Percentiles rank a stretch among this genome's conserved stretches.
phyloP scores from a whole-genome alignment of 164 flowering plant species.

The Annona squamosa region DNA sequence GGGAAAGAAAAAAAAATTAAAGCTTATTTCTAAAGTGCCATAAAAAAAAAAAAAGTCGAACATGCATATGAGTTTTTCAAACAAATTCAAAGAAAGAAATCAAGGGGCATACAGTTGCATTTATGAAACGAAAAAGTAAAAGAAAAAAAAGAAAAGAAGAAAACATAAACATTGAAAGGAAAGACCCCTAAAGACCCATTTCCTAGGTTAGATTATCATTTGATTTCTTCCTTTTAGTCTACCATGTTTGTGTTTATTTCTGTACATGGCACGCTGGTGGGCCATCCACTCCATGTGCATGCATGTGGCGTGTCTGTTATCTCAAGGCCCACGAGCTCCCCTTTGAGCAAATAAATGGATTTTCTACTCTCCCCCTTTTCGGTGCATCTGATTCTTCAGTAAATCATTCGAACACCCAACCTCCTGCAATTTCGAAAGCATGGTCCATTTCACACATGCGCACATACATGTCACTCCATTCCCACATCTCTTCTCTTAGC shows the following conservation, averaged over 20 bases:
- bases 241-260: background rate
- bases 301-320: constrained; percentile 67
- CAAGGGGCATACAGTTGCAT: background rate
- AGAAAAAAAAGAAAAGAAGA: background rate
- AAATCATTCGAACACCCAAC: constrained; percentile 7
- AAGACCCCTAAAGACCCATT: background rate
- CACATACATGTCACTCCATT: background rate
- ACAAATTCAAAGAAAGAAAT: background rate
- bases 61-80: too few relatives aligned
- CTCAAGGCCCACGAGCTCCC: constrained; percentile 35
- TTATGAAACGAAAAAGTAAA: background rate
- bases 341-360: constrained; percentile 36
- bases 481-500: background rate
- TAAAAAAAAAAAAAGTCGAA: too few relatives aligned
- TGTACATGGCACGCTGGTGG: constrained; percentile 26
- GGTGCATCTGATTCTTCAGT: constrained; percentile 3
- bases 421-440: constrained; percentile 3
- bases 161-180: background rate
- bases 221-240: background rate
- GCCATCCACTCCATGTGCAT: constrained; percentile 53
- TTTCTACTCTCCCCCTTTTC: constrained; percentile 18
- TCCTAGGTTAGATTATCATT: background rate
- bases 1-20: background rate
- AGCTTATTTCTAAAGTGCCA: too few relatives aligned
- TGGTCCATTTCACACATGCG: background rate